A percentile compares a stretch with the other conserved stretches of the same genome.
phyloP scores from a whole-genome alignment of 352 stramenopile species.

The Pythium folliculosum region DNA sequence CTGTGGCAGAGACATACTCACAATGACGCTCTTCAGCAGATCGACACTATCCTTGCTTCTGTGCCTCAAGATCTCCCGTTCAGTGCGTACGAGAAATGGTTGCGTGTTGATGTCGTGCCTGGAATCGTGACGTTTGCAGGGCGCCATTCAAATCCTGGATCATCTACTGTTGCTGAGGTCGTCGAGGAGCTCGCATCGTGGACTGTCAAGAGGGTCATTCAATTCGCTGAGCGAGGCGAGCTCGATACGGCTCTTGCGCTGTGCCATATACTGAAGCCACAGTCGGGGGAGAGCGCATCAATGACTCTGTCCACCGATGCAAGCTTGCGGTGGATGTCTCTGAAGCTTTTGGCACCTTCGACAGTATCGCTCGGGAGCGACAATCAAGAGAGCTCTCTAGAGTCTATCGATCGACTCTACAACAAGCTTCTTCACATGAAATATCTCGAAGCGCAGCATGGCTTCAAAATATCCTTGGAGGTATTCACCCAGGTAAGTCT shows the following conservation, averaged over 20 bases:
- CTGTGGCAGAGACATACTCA: constrained; percentile 59
- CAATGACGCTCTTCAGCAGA: constrained; percentile 33
- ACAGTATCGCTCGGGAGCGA: constrained; percentile 6
- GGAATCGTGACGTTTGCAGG: constrained; percentile 37
- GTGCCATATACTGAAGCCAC: constrained; percentile 18
- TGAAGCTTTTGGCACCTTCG: constrained; percentile 17
- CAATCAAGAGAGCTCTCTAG: background rate
- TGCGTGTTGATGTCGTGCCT: constrained; percentile 55
- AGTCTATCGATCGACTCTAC: constrained; percentile 36
- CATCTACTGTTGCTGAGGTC: background rate
- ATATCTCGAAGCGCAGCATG: constrained; percentile 42
- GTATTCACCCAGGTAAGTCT: constrained; percentile 45
- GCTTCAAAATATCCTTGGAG: constrained; percentile 59
- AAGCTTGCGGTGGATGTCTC: constrained; percentile 21
- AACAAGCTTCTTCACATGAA: constrained; percentile 60
- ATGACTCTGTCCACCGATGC: background rate
- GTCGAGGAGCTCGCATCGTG: constrained; percentile 19
- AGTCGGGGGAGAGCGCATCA: background rate
- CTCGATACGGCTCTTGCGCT: constrained; percentile 30
- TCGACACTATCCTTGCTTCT: constrained; percentile 38
- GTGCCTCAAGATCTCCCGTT: constrained; percentile 47
- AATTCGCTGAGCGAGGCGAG: constrained; percentile 21
- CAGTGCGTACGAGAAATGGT: constrained; percentile 50
- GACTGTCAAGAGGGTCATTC: constrained; percentile 16
- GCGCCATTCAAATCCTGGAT: constrained; percentile 8